A percentile compares a stretch with the other conserved stretches of the same genome.
phyloP scores from a whole-genome alignment of 1,139 yeast genomes.

The Nakaseomyces glabratus region DNA sequence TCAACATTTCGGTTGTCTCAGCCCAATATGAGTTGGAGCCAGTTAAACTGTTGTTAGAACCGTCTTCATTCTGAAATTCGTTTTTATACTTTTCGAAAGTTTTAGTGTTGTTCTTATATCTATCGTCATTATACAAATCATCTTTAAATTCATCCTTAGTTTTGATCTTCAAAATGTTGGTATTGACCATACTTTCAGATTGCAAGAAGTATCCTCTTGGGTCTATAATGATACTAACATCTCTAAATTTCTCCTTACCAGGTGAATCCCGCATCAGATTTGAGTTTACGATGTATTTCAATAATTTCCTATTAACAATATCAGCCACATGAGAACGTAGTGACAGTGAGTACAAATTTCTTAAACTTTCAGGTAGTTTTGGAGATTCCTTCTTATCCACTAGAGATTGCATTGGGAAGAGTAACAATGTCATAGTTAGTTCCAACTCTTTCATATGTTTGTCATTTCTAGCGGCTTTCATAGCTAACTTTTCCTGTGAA shows the following conservation, averaged over 20 bases:
- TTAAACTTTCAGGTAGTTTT: slow-evolving; percentile 45
- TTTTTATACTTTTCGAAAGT: slow-evolving; percentile 1
- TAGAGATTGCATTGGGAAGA: slow-evolving; percentile 39
- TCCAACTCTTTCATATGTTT: slow-evolving; percentile 54
- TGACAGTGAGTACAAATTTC: slow-evolving; percentile 43
- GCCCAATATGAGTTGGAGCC: slow-evolving; percentile 4
- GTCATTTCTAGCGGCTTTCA: slow-evolving; percentile 45
- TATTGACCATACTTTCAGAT: slow-evolving; percentile 4
- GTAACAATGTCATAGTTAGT: slow-evolving; percentile 54
- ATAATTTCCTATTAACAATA: slow-evolving; percentile 41
- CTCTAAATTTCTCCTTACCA: slow-evolving; percentile 15
- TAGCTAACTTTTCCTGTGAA: slow-evolving; percentile 51
- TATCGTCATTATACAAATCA: not conserved
- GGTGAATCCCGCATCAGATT: slow-evolving; percentile 11
- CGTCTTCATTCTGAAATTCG: not conserved
- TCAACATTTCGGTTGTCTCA: slow-evolving; percentile 5
- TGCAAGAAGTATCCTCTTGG: slow-evolving; percentile 7
- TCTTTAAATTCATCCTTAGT: slow-evolving; percentile 5
- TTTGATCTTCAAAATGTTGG: slow-evolving; percentile 2
- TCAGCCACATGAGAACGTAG: slow-evolving; percentile 51
- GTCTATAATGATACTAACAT: slow-evolving; percentile 9
- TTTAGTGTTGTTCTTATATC: slow-evolving; percentile 4
- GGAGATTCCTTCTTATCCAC: slow-evolving; percentile 27
- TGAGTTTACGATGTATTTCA: slow-evolving; percentile 21
- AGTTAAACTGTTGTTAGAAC: not conserved